Base-by-base conservation (phyloP, 2,329 filamentous ascomycete genomes). In the Dactylellina sp. region DNA sequence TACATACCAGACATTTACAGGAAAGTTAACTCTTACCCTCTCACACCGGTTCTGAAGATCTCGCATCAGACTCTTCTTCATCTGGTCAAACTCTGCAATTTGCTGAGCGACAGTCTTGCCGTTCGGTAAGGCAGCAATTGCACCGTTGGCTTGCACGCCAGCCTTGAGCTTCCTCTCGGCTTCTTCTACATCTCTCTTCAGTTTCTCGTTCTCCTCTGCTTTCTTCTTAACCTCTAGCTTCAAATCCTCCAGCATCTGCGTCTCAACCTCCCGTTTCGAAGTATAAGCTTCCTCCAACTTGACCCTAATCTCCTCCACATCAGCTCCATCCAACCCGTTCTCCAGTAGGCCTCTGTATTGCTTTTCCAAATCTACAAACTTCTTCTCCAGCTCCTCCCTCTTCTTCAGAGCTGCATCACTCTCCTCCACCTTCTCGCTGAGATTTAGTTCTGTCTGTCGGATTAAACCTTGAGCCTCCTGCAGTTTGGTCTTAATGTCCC, bases 51-150 rank as follows among this genome's bases (percentile, higher is more conserved):
- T 98, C 83, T 99, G 95, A 77, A 99, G 85, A 82, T 99, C 95
- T 68, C 95, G 91, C 95, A 99, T 99, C 78, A 99, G 85, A 77
- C 91, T 96, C 88, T 99, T 99, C 89, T 99, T 99, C 93, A 99
- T 99, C 71, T 92, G 91, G 82, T 99, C 95, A 79, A 99, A 99
- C 81, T 99, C 95, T 70, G 94, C 92, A 82, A 99, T 96, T 83
- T 98, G 95, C 83, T 99, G 94, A 81, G 96, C 93, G 47, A 98
- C 88, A 11, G 92, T 96, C 86, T 97, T 97, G 85, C 91, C 91
- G 79, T 91, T 92, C 64, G 88, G 84, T 80, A 89, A 82, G 57
- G 84, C 83, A 1, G 80, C 79, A 14, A 83, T 81, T 18, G 83
- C 82, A 46, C 88, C 88, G 76, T 89, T 92, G 24, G 89, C 86